These are phyloP conservation scores for Phytopythium chamaehyphon DNA, from an alignment of 352 stramenopile genomes.

Conservation along the genomic window DNA sequence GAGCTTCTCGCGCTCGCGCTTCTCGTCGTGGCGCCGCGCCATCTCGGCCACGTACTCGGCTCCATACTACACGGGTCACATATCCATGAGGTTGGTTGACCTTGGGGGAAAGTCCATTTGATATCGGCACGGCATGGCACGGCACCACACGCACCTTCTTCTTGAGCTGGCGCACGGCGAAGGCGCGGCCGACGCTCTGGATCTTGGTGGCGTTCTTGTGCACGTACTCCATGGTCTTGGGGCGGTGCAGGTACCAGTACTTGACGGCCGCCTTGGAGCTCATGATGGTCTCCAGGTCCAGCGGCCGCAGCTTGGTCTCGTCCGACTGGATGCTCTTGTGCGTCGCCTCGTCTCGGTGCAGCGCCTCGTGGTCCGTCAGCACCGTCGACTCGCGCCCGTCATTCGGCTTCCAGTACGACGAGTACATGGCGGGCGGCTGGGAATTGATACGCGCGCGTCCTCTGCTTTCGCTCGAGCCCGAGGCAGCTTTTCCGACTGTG, in stretches of 20 bases:
- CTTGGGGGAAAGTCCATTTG: no score
- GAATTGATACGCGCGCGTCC: background rate
- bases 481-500: constrained; percentile 12
- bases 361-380: constrained; percentile 78
- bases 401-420: constrained; percentile 80
- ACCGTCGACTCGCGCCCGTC: constrained; percentile 68
- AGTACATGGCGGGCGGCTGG: constrained; percentile 57
- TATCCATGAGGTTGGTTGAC: no score
- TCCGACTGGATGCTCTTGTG: constrained; percentile 80
- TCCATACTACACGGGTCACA: constrained; percentile 29
- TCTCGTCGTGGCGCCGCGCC: constrained; percentile 54
- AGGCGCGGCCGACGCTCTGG: constrained; percentile 72
- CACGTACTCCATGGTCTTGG: constrained; percentile 88
- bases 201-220: constrained; percentile 89
- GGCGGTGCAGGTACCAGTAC: constrained; percentile 87
- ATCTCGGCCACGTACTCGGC: constrained; percentile 80
- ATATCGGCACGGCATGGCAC: no score
- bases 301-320: constrained; percentile 67
- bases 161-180: constrained; percentile 67
- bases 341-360: constrained; percentile 73
- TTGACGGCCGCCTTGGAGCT: constrained; percentile 84
- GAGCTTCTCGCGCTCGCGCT: constrained; percentile 56
- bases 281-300: constrained; percentile 87
- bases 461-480: constrained; percentile 1
- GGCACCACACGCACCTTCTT: constrained; percentile 47